Evolutionary conservation across 495 filamentous ascomycete species (phyloP).

Genomic region (Alectoria sarmentosa): DNA sequence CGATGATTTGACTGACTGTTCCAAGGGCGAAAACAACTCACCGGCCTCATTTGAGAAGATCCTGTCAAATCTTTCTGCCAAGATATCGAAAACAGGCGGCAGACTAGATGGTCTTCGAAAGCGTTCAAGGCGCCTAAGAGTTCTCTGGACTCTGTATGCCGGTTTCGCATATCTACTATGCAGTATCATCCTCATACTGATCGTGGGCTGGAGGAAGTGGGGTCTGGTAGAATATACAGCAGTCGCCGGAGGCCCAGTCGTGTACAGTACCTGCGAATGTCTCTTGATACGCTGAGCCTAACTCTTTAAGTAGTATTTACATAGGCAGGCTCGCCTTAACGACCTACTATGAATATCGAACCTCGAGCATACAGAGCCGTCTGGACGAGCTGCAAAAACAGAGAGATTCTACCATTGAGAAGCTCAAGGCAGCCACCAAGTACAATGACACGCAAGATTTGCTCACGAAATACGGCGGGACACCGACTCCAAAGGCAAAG

Average conservation of each 20-base stretch:
- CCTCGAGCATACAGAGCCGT: constrained; percentile 55
- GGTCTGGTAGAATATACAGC: constrained; percentile 66
- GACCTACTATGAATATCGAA: constrained; percentile 74
- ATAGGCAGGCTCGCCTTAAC: constrained; percentile 50
- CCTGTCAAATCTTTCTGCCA: constrained; percentile 68
- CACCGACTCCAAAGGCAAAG: constrained; percentile 38
- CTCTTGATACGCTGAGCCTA: neutral
- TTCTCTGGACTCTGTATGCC: constrained; percentile 83
- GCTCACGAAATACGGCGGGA: constrained; percentile 86
- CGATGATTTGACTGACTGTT: constrained; percentile 19
- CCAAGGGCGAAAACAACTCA: constrained; percentile 71
- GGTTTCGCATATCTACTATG: constrained; percentile 85
- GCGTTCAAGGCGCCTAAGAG: constrained; percentile 68
- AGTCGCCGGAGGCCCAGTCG: constrained; percentile 67
- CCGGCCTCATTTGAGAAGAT: constrained; percentile 90
- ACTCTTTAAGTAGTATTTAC: constrained; percentile 52
- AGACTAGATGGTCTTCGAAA: constrained; percentile 66
- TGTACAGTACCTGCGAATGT: constrained; percentile 44
- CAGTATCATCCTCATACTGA: constrained; percentile 67
- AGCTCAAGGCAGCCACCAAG: constrained; percentile 87
- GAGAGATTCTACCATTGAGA: constrained; percentile 80
- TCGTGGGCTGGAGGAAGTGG: constrained; percentile 80
- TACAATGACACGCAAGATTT: constrained; percentile 92
- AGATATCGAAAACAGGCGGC: constrained; percentile 65
- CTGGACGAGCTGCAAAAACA: constrained; percentile 69